Base-by-base conservation (phyloP, 805 yeast species). In the Myxozyma monticola region DNA sequence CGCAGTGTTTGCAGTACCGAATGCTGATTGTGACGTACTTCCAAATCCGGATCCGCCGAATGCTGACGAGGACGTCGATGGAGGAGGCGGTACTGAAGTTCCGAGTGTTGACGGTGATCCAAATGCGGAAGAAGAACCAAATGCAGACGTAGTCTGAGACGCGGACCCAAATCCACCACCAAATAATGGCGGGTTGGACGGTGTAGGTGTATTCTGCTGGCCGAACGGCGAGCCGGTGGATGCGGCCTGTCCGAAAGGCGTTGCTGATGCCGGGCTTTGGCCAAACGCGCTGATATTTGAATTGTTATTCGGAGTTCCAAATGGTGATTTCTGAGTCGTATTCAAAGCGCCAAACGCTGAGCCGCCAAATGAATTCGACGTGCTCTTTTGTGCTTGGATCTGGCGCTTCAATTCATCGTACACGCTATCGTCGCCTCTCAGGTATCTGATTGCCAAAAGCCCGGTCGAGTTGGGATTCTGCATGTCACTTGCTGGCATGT, bases 1-100 rank as follows among this genome's bases (percentile, higher is more conserved):
- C 15, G 43, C 20, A n/a, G 43, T 8, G 2, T n/a, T n/a, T n/a
- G n/a, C n/a, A n/a, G n/a, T n/a, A n/a, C n/a, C n/a, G n/a, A n/a
- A n/a, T n/a, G n/a, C n/a, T n/a, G n/a, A n/a, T n/a, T n/a, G n/a
- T n/a, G n/a, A n/a, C n/a, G n/a, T 24, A 17, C 31, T 20, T 22
- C 58, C 58, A 28, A 56, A 56, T 8, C 59, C 56, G 30, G 51
- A 56, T 20, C 40, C 50, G 21, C n/a, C n/a, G n/a, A 37, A 17
- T 2, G 60, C 58, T 9, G 59, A 59, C 20, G 48, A 39, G 5
- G 48, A 24, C 4, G 48, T 6, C 3, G 41, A 37, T 5, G 45
- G 41, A 34, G 49, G 45, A 25, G 45, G 39, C 18, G 40, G 22
- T 33, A 49, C 44, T 12, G 37, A 26, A 10, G 48, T 36, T 21